Evolutionary conservation across 225 moss, liverwort and hornwort species (phyloP).

Genomic region (Neckera pumila): DNA sequence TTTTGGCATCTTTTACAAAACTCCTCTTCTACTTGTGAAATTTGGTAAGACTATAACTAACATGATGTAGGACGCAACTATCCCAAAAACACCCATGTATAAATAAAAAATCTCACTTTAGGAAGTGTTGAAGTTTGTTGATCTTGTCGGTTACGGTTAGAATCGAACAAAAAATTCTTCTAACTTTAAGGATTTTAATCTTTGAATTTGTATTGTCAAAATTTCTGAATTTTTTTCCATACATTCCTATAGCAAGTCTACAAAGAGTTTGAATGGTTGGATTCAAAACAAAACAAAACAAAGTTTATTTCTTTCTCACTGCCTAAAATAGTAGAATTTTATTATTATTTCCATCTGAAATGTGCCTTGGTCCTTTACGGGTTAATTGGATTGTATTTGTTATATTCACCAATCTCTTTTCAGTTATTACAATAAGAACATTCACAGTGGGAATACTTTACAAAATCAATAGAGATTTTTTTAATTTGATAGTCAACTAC

Average conservation of each 20-base stretch:
- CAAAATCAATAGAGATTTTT: background rate
- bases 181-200: background rate
- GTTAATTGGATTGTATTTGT: background rate
- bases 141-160: background rate
- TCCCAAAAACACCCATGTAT: no score
- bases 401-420: background rate
- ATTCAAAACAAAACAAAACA: background rate
- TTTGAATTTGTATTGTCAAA: background rate
- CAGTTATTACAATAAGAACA: no score
- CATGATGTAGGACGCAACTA: background rate
- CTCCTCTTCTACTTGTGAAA: background rate
- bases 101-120: background rate
- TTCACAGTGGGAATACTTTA: background rate
- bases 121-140: background rate
- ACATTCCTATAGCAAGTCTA: background rate
- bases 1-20: no score
- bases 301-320: no score
- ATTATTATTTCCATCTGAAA: no score
- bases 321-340: no score
- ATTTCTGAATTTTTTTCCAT: background rate
- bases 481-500: background rate
- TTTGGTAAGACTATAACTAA: fast-evolving
- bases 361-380: fast-evolving
- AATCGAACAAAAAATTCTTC: background rate
- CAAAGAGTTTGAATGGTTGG: background rate